phyloP scores from a whole-genome alignment of 75 land plant species.

The Picea glauca region DNA sequence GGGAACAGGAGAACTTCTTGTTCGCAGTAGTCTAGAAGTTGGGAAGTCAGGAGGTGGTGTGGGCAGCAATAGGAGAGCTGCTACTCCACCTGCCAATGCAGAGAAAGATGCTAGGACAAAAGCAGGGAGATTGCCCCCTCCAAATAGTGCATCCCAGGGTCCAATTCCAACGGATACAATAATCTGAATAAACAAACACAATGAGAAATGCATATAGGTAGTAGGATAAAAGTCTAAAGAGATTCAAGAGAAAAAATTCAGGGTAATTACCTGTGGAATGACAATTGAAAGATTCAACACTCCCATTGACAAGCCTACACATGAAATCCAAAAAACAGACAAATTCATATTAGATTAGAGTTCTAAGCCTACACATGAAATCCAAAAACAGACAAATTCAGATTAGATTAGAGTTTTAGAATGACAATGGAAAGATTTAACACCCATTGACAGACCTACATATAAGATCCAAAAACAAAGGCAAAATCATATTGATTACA shows the following conservation, averaged over 20 bases:
- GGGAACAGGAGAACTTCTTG: conserved; percentile 7
- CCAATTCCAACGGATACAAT: conserved; percentile 85
- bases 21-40: not conserved
- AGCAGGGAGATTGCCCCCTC: conserved; percentile 82
- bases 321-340: not conserved
- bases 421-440: not conserved
- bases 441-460: conserved; percentile 65
- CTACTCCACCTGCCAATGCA: conserved; percentile 59
- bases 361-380: too few relatives aligned
- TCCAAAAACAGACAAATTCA: too few relatives aligned
- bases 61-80: conserved; percentile 62
- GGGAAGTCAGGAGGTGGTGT: conserved; percentile 34
- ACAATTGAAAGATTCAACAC: conserved; percentile 89
- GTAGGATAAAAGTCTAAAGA: not conserved
- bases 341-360: not conserved
- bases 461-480: not conserved
- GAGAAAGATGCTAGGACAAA: conserved; percentile 61
- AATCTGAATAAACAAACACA: conserved; percentile 30
- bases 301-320: conserved; percentile 92
- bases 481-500: not conserved
- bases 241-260: conserved; percentile 2
- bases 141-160: conserved; percentile 82
- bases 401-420: not conserved
- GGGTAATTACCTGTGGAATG: conserved; percentile 77
- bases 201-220: not conserved